Base-by-base conservation (phyloP, 306 rosid species). In the Psophocarpus tetragonolobus region DNA sequence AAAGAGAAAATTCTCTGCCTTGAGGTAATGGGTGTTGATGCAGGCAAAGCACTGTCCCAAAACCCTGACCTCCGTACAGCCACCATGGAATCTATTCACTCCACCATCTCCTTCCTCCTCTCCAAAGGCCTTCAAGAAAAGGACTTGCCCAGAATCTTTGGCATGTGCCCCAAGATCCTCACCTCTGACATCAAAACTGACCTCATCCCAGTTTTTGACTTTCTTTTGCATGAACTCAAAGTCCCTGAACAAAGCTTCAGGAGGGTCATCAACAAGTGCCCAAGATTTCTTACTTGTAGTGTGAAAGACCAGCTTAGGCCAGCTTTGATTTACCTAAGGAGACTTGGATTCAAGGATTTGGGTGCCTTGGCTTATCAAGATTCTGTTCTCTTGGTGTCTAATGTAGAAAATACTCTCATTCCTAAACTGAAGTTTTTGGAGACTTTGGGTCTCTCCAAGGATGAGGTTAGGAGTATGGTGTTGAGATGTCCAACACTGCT, bases 1-100 rank as follows among this genome's bases (percentile, higher is more conserved):
- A 90, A 95, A 81, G 97, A 92, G 81, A 95, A 95, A 80, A 88
- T 95, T 57, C 84, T 95, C 32, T 95, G 97, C 85, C 99, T 95
- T 17, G 99, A 95, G 67, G 83, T 95, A 9, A 86, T 95, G 91
- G 96, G 97, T 1, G 81, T 95, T 27, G 99, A 92, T 65, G 75
- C 97, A 30, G 97, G 99, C 33, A 95, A 87, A 51, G 99, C 97
- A 17, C 86, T 92, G 2, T 88, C 97, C 44, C 90, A 65, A 32
- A 95, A 95, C 82, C 97, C 97, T 6, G 35, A 77, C 24, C 96
- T 95, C 44, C 91, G 76, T 58, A 15, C 78, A 10, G 90, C 87
- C 1, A 23, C 92, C 2, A 83, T 95, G 56, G 87, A 85, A 62
- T 92, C 92, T 70, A 80, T 95, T 71, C 90, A 87, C 7, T 87